Evolutionary conservation across 495 filamentous ascomycete species (phyloP).

Genomic region (Lasiosphaeria miniovina): DNA sequence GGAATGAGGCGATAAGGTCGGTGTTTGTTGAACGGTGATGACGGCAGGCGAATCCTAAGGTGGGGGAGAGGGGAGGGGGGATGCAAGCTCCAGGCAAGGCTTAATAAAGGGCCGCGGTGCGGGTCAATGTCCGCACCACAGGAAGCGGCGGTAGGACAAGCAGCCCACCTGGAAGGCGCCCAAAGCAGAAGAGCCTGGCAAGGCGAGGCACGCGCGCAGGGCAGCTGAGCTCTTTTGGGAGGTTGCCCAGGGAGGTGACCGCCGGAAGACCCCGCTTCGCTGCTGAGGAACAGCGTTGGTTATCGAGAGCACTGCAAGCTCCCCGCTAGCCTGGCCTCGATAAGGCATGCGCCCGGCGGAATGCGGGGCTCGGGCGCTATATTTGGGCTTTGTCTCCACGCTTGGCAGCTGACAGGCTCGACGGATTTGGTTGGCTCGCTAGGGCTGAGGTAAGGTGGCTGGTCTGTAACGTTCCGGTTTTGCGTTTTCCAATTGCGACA

Average conservation of each 20-base stretch:
- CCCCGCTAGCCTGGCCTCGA: background rate
- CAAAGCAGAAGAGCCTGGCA: background rate
- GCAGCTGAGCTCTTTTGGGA: background rate
- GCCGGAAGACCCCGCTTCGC: background rate
- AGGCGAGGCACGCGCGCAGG: background rate
- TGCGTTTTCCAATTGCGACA: background rate
- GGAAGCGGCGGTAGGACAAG: background rate
- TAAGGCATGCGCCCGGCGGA: background rate
- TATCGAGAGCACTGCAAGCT: background rate
- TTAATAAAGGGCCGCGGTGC: no score
- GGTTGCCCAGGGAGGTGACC: background rate
- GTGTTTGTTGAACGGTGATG: background rate
- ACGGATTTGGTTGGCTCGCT: background rate
- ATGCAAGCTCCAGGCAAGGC: no score
- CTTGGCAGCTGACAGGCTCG: background rate
- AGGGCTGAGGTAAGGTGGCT: background rate
- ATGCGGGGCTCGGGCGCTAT: conserved; percentile 1
- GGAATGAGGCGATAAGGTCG: background rate
- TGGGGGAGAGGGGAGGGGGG: no score
- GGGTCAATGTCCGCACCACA: no score
- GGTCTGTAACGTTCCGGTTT: no score
- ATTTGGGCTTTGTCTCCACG: conserved; percentile 1
- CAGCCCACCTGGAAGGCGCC: no score
- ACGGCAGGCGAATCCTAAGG: background rate
- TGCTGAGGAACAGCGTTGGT: background rate